Conservation (phyloP, 78 protist species). For the Pigoraptor vietnamica region DNA sequence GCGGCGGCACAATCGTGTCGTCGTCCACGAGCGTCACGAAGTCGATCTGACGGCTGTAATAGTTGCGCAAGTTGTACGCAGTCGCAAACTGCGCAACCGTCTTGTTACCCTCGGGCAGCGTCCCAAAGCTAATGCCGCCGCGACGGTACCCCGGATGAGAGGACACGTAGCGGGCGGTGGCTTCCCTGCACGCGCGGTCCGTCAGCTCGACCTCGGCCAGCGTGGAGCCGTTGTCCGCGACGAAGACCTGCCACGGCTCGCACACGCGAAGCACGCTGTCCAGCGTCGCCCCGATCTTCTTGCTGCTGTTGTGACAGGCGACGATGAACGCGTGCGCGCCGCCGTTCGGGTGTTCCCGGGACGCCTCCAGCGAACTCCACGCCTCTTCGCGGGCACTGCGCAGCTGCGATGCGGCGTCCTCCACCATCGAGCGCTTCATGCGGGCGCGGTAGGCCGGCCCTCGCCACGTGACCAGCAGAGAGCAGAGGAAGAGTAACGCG, state of each 20-base stretch:
- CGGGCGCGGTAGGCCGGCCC: not conserved
- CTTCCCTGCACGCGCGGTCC: not conserved
- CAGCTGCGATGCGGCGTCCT: not conserved
- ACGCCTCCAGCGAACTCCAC: too few species aligned
- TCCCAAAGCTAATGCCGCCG: conserved; percentile 3
- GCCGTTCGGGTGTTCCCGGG: too few species aligned
- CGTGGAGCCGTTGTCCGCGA: conserved; percentile 19
- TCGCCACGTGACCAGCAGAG: not conserved
- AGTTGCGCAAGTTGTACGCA: not conserved
- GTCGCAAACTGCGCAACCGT: conserved; percentile 27
- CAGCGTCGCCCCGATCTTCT: not conserved
- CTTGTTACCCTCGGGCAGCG: conserved; percentile 10
- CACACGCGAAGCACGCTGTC: not conserved
- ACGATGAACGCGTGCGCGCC: not conserved
- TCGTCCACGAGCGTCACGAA: conserved; percentile 20
- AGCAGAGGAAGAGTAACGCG: not conserved
- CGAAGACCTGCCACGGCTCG: conserved; percentile 26
- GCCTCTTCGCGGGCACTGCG: not conserved
- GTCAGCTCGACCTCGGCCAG: not conserved
- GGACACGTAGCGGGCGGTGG: not conserved
- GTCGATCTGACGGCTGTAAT: not conserved
- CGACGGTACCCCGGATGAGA: not conserved
- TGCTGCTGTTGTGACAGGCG: conserved; percentile 8
- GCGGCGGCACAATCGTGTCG: conserved; percentile 12
- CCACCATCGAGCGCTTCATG: not conserved